Base-by-base conservation (phyloP, 2,329 filamentous ascomycete species). In the Fusarium cicatricum region DNA sequence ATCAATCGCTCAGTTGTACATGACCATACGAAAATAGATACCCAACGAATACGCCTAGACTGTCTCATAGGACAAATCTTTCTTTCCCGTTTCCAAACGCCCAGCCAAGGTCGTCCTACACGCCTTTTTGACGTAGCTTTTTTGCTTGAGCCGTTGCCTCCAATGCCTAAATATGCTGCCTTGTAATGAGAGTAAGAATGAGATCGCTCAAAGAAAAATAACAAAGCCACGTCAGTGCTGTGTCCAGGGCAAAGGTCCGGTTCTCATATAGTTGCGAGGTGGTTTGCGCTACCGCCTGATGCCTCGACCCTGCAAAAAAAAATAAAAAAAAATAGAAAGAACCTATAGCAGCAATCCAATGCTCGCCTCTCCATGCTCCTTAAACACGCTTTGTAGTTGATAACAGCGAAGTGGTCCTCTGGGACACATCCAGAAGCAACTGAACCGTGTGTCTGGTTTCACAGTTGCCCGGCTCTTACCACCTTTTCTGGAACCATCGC, bases 11-110 rank as follows among this genome's bases (percentile, higher is more conserved):
- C 52, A 54, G 45, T 57, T 64, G 45, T 64, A 60, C 46, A 62
- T 32, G 57, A 58, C 38, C 49, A 48, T 54, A 65, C 56, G 47
- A 58, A 55, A 64, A 62, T 60, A 69, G 66, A 68, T 68, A 68
- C 66, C 66, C 66, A 51, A 55, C 39, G 58, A 59, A 59, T 44
- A 55, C 52, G 51, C 58, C 40, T 40, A 52, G 55, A 55, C 58
- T 60, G 58, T 59, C 54, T 46, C 47, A 19, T 46, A 21, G 41
- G 58, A 67, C 41, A 56, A 65, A 48, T 26, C 36, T 43, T 54
- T 55, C 45, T 63, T 55, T 60, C 57, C 61, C 26, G 55, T 36
- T 28, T 33, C 64, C 58, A 23, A 67, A 68, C 66, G 66, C 66
- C 64, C 32, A 15, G 23, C 39, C 43, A 46, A 21, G 21, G 21